A percentile compares a stretch with the other conserved stretches of the same genome.
Evolutionary conservation across 2,329 filamentous ascomycete species (phyloP).

Genomic region (Fusarium fracticaudum): DNA sequence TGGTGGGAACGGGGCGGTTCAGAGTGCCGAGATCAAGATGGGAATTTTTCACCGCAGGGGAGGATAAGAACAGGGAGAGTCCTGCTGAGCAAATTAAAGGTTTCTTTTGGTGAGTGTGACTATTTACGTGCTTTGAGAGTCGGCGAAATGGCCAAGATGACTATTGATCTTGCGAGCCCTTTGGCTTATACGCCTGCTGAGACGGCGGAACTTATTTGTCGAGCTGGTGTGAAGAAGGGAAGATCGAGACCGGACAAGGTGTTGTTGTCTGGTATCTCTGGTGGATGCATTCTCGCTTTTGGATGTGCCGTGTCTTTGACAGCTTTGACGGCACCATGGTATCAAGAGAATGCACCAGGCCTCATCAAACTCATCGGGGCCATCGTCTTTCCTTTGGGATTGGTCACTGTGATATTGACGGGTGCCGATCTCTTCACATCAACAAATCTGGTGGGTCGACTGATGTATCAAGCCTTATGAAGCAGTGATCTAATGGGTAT

Average conservation of each 20-base stretch:
- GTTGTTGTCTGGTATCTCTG: slow-evolving; percentile 32
- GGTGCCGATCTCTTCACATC: slow-evolving; percentile 37
- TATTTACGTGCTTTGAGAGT: not conserved
- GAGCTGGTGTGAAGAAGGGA: slow-evolving; percentile 35
- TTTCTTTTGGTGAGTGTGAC: too few species aligned
- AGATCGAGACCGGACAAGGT: slow-evolving; percentile 34
- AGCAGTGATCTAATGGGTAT: too few species aligned
- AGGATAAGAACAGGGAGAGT: not conserved
- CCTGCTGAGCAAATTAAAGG: accelerated
- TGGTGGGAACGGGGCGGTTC: slow-evolving; percentile 8
- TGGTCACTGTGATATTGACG: slow-evolving; percentile 34
- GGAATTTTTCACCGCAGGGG: not conserved
- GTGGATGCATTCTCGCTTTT: slow-evolving; percentile 30
- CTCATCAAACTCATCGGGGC: slow-evolving; percentile 36
- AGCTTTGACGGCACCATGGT: slow-evolving; percentile 36
- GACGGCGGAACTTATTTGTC: slow-evolving; percentile 37
- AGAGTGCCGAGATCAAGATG: slow-evolving; percentile 2
- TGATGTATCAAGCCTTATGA: accelerated
- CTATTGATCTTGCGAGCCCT: slow-evolving; percentile 1
- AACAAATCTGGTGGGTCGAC: slow-evolving; percentile 26
- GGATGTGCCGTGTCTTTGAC: slow-evolving; percentile 38
- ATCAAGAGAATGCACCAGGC: slow-evolving; percentile 37
- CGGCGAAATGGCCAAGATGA: not conserved
- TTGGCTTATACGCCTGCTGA: slow-evolving; percentile 36
- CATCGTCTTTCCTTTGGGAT: slow-evolving; percentile 31